Evolutionary conservation across 148 eudicot species (phyloP).

Genomic region (Agrostemma githago): DNA sequence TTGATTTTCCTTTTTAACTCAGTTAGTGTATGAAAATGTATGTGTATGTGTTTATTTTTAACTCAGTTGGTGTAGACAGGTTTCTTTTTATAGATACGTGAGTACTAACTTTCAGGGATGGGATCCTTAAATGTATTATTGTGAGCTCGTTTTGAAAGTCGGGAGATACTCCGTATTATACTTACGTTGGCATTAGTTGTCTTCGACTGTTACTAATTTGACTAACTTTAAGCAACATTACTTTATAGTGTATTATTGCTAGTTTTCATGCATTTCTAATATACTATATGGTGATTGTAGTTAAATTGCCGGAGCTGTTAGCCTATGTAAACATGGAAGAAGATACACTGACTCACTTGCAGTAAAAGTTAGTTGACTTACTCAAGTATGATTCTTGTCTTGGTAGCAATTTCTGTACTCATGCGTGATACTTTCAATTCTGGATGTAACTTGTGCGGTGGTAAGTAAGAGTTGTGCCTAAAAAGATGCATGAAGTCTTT

Average conservation of each 20-base stretch:
- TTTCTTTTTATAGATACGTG: too few species aligned
- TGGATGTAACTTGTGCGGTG: not conserved
- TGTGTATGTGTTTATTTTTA: too few species aligned
- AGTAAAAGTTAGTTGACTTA: slow-evolving; percentile 70
- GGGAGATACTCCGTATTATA: too few species aligned
- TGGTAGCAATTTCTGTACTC: not conserved
- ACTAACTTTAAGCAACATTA: too few species aligned
- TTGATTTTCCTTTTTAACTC: too few species aligned
- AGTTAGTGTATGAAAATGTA: too few species aligned
- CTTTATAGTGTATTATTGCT: not conserved
- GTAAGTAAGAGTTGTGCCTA: not conserved
- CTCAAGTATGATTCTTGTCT: slow-evolving; percentile 46
- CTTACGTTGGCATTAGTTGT: too few species aligned
- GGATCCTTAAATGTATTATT: too few species aligned
- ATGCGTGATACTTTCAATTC: not conserved
- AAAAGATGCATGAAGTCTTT: not conserved
- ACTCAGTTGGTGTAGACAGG: too few species aligned
- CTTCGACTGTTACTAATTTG: too few species aligned
- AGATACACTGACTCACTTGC: slow-evolving; percentile 56
- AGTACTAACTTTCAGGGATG: too few species aligned
- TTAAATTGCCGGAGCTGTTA: slow-evolving; percentile 75
- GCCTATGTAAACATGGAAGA: slow-evolving; percentile 63
- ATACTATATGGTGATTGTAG: slow-evolving; percentile 37
- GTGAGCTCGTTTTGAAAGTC: too few species aligned
- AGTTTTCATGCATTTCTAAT: slow-evolving; percentile 3